Evolutionary conservation across 2,329 filamentous ascomycete species (phyloP).

Genomic region (Capronia coronata): DNA sequence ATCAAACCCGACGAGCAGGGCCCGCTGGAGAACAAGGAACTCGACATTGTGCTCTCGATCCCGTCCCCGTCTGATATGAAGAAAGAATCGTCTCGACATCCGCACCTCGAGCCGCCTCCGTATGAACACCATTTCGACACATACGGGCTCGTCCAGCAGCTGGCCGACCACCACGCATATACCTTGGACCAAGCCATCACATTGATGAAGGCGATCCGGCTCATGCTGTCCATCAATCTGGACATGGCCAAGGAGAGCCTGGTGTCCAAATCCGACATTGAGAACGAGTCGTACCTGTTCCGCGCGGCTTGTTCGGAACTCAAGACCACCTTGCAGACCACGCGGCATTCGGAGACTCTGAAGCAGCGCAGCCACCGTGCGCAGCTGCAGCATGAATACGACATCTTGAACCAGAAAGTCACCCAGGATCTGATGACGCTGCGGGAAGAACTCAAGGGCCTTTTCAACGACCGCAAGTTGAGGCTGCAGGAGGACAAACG

Average conservation of each 20-base stretch:
- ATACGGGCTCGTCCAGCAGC: conserved; percentile 76
- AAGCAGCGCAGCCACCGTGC: conserved; percentile 75
- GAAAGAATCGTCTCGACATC: conserved; percentile 27
- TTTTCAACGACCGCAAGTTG: conserved; percentile 97
- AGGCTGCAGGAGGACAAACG: conserved; percentile 81
- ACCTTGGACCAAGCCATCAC: conserved; percentile 67
- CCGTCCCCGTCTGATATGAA: conserved; percentile 33
- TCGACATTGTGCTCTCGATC: conserved; percentile 40
- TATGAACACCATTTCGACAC: conserved; percentile 97
- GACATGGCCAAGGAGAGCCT: conserved; percentile 71
- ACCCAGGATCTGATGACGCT: conserved; percentile 74
- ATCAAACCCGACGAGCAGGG: conserved; percentile 13
- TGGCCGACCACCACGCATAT: conserved; percentile 62
- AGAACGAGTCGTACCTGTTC: conserved; percentile 94
- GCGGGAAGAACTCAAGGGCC: conserved; percentile 85
- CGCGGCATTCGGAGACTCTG: conserved; percentile 69
- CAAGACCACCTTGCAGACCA: conserved; percentile 75
- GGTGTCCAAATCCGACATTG: conserved; percentile 84
- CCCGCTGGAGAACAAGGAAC: conserved; percentile 25
- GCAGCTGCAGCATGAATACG: conserved; percentile 87
- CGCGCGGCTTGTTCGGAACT: conserved; percentile 89
- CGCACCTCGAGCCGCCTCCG: conserved; percentile 58
- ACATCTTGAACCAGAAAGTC: conserved; percentile 78
- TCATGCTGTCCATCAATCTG: conserved; percentile 69
- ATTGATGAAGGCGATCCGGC: conserved; percentile 86